These are phyloP conservation scores for Claviceps monticola DNA, from an alignment of 2,329 filamentous ascomycete species.

Conservation along the genomic window DNA sequence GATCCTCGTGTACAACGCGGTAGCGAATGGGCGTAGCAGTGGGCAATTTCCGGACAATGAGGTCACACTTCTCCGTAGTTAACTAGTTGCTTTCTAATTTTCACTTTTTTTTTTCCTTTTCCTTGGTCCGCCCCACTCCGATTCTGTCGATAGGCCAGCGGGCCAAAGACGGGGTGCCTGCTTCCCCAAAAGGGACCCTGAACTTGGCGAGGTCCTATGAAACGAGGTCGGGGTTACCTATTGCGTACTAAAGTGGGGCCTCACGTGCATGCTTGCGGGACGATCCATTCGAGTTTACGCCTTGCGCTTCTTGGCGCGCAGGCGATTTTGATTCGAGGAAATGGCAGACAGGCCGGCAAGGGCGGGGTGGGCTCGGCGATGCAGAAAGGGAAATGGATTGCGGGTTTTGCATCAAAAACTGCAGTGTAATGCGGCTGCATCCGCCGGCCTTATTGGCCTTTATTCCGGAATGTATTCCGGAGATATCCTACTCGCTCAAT, in stretches of 20 bases:
- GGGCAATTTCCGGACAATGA: background rate
- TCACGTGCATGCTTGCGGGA: conserved; percentile 5
- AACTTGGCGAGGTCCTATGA: too few relatives aligned
- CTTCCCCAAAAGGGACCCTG: conserved; percentile 1
- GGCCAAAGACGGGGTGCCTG: background rate
- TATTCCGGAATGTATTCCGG: too few relatives aligned
- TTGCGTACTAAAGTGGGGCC: background rate
- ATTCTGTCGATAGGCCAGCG: background rate
- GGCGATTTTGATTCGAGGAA: background rate
- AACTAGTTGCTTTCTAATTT: background rate
- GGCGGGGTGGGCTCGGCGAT: too few relatives aligned
- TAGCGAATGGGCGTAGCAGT: background rate
- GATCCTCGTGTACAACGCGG: background rate
- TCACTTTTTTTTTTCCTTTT: background rate
- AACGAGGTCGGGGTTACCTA: too few relatives aligned
- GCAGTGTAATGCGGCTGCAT: too few relatives aligned
- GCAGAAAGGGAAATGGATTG: too few relatives aligned
- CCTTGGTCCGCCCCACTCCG: background rate
- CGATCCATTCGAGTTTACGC: background rate
- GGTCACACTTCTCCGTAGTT: background rate
- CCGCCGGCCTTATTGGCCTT: too few relatives aligned
- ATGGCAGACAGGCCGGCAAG: too few relatives aligned
- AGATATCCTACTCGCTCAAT: too few relatives aligned
- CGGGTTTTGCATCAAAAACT: too few relatives aligned
- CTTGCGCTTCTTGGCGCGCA: background rate